Conservation (phyloP, 208 protist species). For the Trypanosoma lewisi region DNA sequence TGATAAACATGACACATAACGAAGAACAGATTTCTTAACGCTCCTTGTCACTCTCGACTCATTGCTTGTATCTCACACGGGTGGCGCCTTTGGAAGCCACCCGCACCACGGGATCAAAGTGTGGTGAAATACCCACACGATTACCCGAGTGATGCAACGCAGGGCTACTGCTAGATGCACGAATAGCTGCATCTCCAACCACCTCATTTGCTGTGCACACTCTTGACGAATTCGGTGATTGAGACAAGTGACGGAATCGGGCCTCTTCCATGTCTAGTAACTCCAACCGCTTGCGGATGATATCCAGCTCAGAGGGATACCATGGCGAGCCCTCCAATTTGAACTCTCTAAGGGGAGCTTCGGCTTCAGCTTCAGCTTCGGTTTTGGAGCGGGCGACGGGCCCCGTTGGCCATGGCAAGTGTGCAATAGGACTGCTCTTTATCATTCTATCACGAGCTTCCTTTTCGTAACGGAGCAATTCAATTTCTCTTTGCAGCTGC, state of each 20-base stretch:
- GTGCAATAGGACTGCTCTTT: neutral
- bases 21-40: too few species aligned
- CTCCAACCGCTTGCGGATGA: conserved; percentile 49
- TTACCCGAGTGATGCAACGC: neutral
- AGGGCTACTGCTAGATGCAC: neutral
- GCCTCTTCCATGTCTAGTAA: conserved; percentile 48
- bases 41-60: too few species aligned
- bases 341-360: conserved; percentile 34
- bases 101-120: neutral
- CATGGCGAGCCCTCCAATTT: conserved; percentile 19
- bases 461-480: conserved; percentile 36
- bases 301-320: conserved; percentile 36
- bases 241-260: conserved; percentile 15
- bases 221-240: neutral
- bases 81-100: too few species aligned
- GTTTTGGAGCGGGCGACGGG: conserved; percentile 28
- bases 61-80: neutral
- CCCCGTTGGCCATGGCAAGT: conserved; percentile 24
- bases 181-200: neutral
- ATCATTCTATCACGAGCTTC: conserved; percentile 32
- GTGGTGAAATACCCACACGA: neutral
- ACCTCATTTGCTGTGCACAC: neutral
- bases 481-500: conserved; percentile 47
- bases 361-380: conserved; percentile 43
- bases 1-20: too few species aligned